Evolutionary conservation across 1,284 basidiomycete species (phyloP).

Genomic region (Caloboletus inedulis): DNA sequence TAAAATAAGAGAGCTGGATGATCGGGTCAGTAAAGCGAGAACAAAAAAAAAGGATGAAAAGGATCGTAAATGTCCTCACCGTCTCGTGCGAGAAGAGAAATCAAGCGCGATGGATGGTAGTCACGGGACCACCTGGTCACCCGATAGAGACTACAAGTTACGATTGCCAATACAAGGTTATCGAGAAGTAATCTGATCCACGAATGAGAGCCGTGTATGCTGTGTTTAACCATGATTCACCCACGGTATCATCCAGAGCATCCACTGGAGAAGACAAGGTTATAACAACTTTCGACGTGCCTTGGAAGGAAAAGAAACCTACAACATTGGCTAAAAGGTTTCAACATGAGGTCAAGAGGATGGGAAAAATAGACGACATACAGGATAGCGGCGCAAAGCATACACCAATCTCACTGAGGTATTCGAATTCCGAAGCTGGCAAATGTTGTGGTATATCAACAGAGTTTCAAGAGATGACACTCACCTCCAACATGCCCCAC

Average conservation of each 20-base stretch:
- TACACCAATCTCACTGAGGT: conserved; percentile 10
- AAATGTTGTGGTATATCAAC: neutral
- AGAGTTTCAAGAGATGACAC: neutral
- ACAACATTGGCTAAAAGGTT: conserved; percentile 9
- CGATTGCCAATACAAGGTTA: conserved; percentile 1
- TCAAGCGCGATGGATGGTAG: conserved; percentile 8
- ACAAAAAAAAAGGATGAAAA: neutral
- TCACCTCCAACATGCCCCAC: neutral
- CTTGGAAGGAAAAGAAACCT: conserved; percentile 1
- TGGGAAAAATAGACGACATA: conserved; percentile 7
- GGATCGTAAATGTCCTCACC: conserved; percentile 9
- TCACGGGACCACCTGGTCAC: neutral
- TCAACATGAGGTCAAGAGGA: neutral
- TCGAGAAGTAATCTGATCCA: conserved; percentile 19
- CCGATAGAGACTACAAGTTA: conserved; percentile 9
- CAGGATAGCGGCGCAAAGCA: conserved; percentile 5
- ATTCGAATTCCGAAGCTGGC: conserved; percentile 5
- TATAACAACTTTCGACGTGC: neutral
- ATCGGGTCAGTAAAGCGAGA: neutral
- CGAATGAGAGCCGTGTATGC: neutral
- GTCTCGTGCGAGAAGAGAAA: conserved; percentile 18
- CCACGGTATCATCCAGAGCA: conserved; percentile 13
- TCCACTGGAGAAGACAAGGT: conserved; percentile 16
- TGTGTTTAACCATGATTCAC: neutral
- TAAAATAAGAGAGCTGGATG: conserved; percentile 20